These are phyloP conservation scores for Sordariomycetes sp. DNA, from an alignment of 2,329 filamentous ascomycete species.

Conservation along the genomic window DNA sequence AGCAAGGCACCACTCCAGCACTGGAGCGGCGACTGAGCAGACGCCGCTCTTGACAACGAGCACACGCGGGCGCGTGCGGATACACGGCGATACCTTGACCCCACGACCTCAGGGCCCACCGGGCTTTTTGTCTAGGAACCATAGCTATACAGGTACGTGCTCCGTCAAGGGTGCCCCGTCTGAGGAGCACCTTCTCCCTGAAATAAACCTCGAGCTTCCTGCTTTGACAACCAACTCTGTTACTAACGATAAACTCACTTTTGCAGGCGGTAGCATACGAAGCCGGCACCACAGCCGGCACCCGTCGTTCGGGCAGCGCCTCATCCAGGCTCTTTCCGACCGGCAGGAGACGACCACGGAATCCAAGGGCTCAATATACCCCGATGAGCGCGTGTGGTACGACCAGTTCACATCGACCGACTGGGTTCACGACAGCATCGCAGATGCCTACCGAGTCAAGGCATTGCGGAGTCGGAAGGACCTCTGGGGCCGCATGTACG, in stretches of 20 bases:
- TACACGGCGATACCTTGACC: constrained; percentile 11
- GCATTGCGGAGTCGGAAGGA: constrained; percentile 72
- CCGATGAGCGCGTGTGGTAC: constrained; percentile 92
- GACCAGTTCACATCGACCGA: constrained; percentile 97
- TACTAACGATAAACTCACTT: neutral
- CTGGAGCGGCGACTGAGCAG: neutral
- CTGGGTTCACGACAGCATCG: constrained; percentile 96
- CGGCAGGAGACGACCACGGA: constrained; percentile 48
- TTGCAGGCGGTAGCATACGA: constrained; percentile 20
- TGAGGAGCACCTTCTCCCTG: neutral
- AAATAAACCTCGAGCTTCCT: neutral
- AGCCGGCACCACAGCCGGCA: constrained; percentile 43
- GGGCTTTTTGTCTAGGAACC: constrained; percentile 20
- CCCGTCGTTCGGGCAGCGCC: constrained; percentile 48
- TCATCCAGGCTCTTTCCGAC: constrained; percentile 51
- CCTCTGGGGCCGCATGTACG: constrained; percentile 65
- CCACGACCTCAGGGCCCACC: neutral
- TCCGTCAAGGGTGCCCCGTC: neutral
- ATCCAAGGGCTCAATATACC: constrained; percentile 54
- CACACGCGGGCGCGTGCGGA: constrained; percentile 9
- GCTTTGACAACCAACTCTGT: neutral
- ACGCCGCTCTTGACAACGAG: constrained; percentile 1
- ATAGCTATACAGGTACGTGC: constrained; percentile 30
- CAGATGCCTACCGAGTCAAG: constrained; percentile 83
- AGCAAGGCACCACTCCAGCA: neutral